Conservation (phyloP, 1,284 basidiomycete species). For the Jaminaea rosea region DNA sequence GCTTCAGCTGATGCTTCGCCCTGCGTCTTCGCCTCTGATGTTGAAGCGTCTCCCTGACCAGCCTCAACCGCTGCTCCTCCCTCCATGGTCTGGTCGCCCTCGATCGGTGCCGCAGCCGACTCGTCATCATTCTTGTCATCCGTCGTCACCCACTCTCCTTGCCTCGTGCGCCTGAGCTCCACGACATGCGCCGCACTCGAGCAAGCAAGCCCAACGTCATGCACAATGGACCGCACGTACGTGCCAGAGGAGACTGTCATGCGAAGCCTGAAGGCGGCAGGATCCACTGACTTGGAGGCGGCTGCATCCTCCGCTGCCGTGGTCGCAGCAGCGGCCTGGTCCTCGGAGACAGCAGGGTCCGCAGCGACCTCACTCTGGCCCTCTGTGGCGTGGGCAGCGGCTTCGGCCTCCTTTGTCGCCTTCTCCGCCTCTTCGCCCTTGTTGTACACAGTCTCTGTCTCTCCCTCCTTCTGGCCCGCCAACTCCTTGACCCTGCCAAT, state of each 20-base stretch:
- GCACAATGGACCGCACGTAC: constrained; percentile 44
- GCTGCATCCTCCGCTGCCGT: background rate
- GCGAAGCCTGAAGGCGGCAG: constrained; percentile 32
- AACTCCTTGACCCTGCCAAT: constrained; percentile 29
- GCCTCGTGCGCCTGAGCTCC: constrained; percentile 33
- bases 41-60: background rate
- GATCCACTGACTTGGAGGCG: too few species aligned
- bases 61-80: too few species aligned
- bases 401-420: background rate
- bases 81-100: too few species aligned
- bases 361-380: background rate
- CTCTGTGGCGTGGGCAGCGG: background rate
- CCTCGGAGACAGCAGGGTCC: background rate
- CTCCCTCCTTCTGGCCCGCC: constrained; percentile 22
- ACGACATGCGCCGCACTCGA: constrained; percentile 43
- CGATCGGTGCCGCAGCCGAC: background rate
- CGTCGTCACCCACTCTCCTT: constrained; percentile 23
- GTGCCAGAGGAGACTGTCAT: constrained; percentile 46
- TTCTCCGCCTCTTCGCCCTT: constrained; percentile 4
- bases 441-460: constrained; percentile 16
- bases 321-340: background rate
- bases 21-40: too few species aligned
- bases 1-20: too few species aligned
- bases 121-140: background rate
- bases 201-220: constrained; percentile 34